These are phyloP conservation scores for Theobroma grandiflorum DNA, from an alignment of 441 rosid genomes.

Conservation along the genomic window DNA sequence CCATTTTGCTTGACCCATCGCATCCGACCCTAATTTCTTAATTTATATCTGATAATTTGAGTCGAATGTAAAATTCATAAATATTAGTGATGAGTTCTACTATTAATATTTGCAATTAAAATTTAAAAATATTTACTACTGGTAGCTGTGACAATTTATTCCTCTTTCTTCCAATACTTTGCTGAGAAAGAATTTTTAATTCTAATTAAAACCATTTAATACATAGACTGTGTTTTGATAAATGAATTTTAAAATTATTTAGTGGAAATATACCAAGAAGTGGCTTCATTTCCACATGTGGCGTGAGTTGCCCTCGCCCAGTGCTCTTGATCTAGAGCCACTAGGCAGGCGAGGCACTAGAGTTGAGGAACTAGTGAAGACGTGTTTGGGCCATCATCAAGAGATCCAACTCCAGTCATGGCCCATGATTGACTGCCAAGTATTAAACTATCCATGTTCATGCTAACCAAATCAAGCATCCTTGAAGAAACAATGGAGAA, in stretches of 20 bases:
- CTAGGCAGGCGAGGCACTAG: too few species aligned
- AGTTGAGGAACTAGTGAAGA: too few species aligned
- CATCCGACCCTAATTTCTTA: too few species aligned
- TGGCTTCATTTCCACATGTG: not conserved
- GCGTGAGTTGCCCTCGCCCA: not conserved
- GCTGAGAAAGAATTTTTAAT: not conserved
- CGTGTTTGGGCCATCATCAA: too few species aligned
- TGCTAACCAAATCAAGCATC: slow-evolving; percentile 8
- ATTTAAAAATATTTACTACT: too few species aligned
- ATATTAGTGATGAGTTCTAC: too few species aligned
- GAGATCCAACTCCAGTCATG: too few species aligned
- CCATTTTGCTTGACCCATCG: too few species aligned
- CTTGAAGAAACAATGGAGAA: not conserved
- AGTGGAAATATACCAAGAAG: not conserved
- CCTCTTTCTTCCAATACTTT: not conserved
- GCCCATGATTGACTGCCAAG: not conserved
- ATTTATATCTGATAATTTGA: too few species aligned
- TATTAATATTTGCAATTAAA: not conserved
- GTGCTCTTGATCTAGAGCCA: not conserved
- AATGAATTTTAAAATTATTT: too few species aligned
- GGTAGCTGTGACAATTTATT: too few species aligned
- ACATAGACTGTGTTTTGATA: not conserved
- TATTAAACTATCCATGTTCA: not conserved
- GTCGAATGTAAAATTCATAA: too few species aligned
- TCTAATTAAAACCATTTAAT: not conserved